Evolutionary conservation across 2,329 filamentous ascomycete species (phyloP), one percentile per base, ranked within the genome.

Genomic region (Colletotrichum eleusines): DNA sequence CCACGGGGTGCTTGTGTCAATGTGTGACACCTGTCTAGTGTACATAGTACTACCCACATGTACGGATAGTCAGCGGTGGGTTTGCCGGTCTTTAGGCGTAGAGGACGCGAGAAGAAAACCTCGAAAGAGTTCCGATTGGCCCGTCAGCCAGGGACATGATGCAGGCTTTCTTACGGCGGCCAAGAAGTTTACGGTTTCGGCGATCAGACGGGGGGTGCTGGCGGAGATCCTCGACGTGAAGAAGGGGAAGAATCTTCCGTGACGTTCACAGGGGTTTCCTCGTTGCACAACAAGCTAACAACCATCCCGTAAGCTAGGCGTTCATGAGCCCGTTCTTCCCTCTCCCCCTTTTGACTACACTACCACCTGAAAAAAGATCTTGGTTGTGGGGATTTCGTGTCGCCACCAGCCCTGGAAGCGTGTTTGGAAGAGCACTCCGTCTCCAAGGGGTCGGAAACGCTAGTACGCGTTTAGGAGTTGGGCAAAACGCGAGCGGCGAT

Each of bases 161-260:
- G n/a, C n/a, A n/a, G 38, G 68, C 16, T 57, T 71, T 71, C 68
- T 67, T 53, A 67, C 63, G 63, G 63, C 20, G 57, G 67, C 67
- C 67, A 70, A 70, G 67, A 71, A 63, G 68, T 68, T 71, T 63
- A 58, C 64, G 64, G 64, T 71, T 71, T 71, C 63, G 63, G 58
- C 58, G 68, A 71, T 71, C 68, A 51, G 68, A 71, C 68, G 40
- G 64, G 42, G 33, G 51, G 59, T 63, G 18, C 40, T 63, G n/a
- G 51, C n/a, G 63, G 14, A 68, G 68, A 71, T 71, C 68, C 53
- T 58, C 58, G 38, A 35, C 1, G 42, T 35, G 42, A 61, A 20
- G 23, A 31, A 53, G 50, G 38, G 46, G 26, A 35, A 38, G 8
- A 33, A 35, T 53, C 46, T 9, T 40, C 9, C 9, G 26, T n/a